Evolutionary conservation across 2,329 filamentous ascomycete genomes (phyloP).

Genomic region (Dactylellina haptotyla): DNA sequence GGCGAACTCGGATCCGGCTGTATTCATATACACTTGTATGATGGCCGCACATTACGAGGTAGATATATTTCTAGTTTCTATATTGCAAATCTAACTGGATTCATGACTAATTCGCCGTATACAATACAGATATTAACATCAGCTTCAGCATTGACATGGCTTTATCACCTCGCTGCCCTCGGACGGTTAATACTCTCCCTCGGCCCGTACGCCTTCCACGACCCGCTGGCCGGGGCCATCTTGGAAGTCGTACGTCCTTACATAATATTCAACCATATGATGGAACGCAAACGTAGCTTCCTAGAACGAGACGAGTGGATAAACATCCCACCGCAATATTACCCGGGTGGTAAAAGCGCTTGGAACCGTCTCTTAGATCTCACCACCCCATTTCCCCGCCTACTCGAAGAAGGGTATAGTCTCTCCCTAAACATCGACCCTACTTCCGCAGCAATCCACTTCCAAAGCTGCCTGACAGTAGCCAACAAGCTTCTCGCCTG

Average conservation of each 20-base stretch:
- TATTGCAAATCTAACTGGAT: not conserved
- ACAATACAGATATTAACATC: slow-evolving; percentile 33
- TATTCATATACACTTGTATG: slow-evolving; percentile 53
- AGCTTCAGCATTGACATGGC: slow-evolving; percentile 38
- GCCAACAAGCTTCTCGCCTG: slow-evolving; percentile 36
- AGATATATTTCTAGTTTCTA: not conserved
- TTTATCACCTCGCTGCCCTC: slow-evolving; percentile 45
- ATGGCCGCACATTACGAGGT: slow-evolving; percentile 53
- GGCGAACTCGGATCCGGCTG: slow-evolving; percentile 46
- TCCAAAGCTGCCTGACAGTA: slow-evolving; percentile 23
- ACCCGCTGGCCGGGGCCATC: slow-evolving; percentile 47
- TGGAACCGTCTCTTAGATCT: slow-evolving; percentile 44
- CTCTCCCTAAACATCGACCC: slow-evolving; percentile 32
- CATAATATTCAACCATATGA: slow-evolving; percentile 41
- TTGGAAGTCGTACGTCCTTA: slow-evolving; percentile 48
- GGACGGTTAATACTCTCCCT: slow-evolving; percentile 39
- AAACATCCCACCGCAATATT: slow-evolving; percentile 41
- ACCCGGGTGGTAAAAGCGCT: slow-evolving; percentile 46
- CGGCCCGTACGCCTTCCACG: slow-evolving; percentile 41
- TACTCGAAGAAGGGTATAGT: slow-evolving; percentile 29
- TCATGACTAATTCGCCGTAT: not conserved
- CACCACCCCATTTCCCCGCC: slow-evolving; percentile 18
- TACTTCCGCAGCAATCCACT: slow-evolving; percentile 20
- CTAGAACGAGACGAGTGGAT: slow-evolving; percentile 43
- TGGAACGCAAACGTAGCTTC: slow-evolving; percentile 39